phyloP scores from a whole-genome alignment of 192 early-diverging fungal genomes.

The Rhizophagus sp. region DNA sequence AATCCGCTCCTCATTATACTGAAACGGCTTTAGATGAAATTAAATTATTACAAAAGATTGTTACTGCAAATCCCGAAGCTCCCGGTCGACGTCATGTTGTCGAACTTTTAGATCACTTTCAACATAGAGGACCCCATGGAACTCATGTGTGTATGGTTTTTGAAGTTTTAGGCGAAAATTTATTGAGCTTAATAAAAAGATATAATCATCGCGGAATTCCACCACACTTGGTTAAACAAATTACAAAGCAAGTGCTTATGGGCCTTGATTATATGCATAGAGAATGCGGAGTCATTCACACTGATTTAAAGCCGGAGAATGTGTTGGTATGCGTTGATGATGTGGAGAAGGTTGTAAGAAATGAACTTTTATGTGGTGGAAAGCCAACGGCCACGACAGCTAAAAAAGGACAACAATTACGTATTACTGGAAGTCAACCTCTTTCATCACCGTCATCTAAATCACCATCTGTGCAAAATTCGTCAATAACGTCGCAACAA shows the following conservation, averaged over 20 bases:
- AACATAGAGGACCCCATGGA: constrained; percentile 85
- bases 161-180: constrained; percentile 95
- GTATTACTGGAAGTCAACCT: constrained; percentile 28
- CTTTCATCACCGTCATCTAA: constrained; percentile 21
- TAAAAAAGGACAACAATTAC: not conserved
- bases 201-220: constrained; percentile 87
- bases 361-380: constrained; percentile 23
- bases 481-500: not conserved
- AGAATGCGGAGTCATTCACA: constrained; percentile 96
- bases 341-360: constrained; percentile 75
- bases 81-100: constrained; percentile 72
- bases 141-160: constrained; percentile 96
- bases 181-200: constrained; percentile 84
- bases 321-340: constrained; percentile 90
- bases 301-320: constrained; percentile 98
- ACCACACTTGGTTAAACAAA: constrained; percentile 82
- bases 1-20: constrained; percentile 93
- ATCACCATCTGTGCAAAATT: constrained; percentile 7
- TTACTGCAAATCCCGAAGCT: constrained; percentile 58
- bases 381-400: not conserved
- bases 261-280: constrained; percentile 94
- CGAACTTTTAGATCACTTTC: constrained; percentile 91
- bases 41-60: constrained; percentile 84
- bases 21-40: constrained; percentile 97
- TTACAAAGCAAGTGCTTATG: constrained; percentile 86